phyloP scores from a whole-genome alignment of 202 grass and related monocot species.

The Carex arenaria region DNA sequence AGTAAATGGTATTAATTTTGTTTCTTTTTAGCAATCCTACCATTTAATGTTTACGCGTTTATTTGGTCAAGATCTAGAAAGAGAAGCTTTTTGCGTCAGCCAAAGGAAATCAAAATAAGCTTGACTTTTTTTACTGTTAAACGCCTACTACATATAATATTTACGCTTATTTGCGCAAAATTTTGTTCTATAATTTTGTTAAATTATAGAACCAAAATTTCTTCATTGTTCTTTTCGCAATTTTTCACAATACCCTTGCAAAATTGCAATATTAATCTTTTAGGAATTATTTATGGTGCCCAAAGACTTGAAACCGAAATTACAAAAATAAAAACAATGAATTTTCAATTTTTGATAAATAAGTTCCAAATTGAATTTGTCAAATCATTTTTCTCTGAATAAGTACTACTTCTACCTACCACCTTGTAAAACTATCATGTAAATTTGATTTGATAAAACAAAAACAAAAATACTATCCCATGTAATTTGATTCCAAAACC shows the following conservation, averaged over 20 bases:
- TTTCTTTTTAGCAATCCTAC: background rate
- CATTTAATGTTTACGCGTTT: conserved; percentile 2
- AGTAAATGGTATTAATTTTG: background rate
- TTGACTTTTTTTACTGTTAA: background rate
- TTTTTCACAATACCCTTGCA: background rate
- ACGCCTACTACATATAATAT: background rate
- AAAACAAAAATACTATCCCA: background rate
- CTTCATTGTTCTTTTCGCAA: background rate
- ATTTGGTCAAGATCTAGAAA: conserved; percentile 18
- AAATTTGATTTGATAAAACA: background rate
- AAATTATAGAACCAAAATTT: background rate
- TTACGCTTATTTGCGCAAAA: background rate
- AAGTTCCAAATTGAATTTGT: too few relatives aligned
- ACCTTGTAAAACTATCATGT: background rate
- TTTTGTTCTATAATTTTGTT: too few relatives aligned
- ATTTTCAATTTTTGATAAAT: background rate
- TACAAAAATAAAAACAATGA: background rate
- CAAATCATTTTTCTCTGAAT: too few relatives aligned
- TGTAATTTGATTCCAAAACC: background rate
- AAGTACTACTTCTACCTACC: background rate
- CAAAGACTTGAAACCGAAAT: background rate
- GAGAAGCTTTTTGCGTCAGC: background rate
- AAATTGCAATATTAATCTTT: background rate
- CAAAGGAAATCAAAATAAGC: background rate
- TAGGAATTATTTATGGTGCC: background rate